Conservation (phyloP, 768 basidiomycete species). For the Sarcomyxa edulis region DNA sequence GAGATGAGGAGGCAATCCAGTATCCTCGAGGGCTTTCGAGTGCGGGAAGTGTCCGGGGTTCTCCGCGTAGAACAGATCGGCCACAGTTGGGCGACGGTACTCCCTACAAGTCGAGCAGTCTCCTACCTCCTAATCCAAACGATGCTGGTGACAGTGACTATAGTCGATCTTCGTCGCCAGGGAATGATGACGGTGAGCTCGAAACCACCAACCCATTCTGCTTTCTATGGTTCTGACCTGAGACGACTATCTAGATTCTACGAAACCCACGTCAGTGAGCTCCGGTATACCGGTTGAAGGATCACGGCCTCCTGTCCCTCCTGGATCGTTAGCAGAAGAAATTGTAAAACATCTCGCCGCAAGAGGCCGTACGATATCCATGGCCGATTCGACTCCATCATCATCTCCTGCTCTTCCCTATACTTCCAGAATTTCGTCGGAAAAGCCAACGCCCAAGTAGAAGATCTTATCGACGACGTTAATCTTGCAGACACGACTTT, state of each 20-base stretch:
- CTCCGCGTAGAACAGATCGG: constrained; percentile 55
- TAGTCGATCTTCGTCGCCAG: constrained; percentile 38
- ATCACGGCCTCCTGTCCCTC: constrained; percentile 25
- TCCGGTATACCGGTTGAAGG: constrained; percentile 42
- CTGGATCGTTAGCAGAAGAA: constrained; percentile 56
- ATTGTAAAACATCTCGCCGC: constrained; percentile 52
- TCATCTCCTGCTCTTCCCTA: constrained; percentile 25
- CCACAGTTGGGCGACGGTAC: constrained; percentile 35
- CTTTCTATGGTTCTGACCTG: constrained; percentile 45
- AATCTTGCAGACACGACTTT: constrained; percentile 82
- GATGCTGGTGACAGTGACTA: constrained; percentile 37
- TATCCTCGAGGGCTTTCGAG: constrained; percentile 58
- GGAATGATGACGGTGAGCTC: constrained; percentile 49
- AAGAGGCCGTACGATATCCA: constrained; percentile 37
- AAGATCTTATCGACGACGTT: constrained; percentile 83
- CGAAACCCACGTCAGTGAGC: constrained; percentile 49
- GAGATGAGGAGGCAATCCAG: constrained; percentile 41
- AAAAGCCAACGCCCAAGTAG: constrained; percentile 68
- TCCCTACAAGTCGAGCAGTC: constrained; percentile 33
- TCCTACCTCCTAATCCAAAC: constrained; percentile 38
- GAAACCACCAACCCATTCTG: too few species aligned
- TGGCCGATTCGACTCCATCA: constrained; percentile 30
- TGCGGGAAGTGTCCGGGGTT: constrained; percentile 64
- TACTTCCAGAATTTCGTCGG: constrained; percentile 63
- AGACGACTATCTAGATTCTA: too few species aligned